A percentile compares a stretch with the other conserved stretches of the same genome.
Conservation (phyloP, 1,284 basidiomycete genomes). For the Tilletia walkeri region DNA sequence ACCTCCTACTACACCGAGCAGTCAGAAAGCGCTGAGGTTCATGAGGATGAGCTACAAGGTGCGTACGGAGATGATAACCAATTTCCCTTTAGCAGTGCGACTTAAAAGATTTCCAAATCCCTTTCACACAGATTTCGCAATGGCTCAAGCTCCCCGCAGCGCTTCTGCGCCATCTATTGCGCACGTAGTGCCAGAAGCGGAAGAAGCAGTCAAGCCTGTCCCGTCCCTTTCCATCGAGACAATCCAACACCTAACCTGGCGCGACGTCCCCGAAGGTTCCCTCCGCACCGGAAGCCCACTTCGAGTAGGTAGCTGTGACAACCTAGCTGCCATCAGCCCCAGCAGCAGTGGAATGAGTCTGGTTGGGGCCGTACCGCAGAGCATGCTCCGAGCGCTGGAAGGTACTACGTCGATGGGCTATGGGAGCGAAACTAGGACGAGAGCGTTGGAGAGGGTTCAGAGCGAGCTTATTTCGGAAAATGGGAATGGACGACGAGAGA, state of each 20-base stretch:
- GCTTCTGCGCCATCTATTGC: no score
- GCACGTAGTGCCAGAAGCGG: no score
- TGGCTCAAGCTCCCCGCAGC: background rate
- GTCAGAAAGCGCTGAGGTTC: background rate
- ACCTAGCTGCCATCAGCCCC: slow-evolving; percentile 3
- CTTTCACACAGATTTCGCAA: background rate
- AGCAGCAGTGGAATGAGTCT: slow-evolving; percentile 3
- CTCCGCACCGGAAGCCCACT: slow-evolving; percentile 10
- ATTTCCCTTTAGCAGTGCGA: no score
- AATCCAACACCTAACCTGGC: slow-evolving; percentile 4
- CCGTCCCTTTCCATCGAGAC: background rate
- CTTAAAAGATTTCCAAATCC: no score
- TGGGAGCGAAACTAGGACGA: background rate
- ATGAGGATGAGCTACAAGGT: slow-evolving; percentile 6
- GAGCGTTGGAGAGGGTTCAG: background rate
- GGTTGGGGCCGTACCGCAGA: background rate
- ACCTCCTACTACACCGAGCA: no score
- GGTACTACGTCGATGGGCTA: background rate
- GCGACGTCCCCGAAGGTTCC: slow-evolving; percentile 3
- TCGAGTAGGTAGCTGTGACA: slow-evolving; percentile 4
- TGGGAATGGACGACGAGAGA: background rate
- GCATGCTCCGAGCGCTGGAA: slow-evolving; percentile 5
- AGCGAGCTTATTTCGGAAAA: background rate
- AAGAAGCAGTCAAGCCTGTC: background rate
- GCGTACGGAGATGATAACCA: background rate